Base-by-base conservation (phyloP, 306 rosid genomes). In the Erythrophleum fordii region DNA sequence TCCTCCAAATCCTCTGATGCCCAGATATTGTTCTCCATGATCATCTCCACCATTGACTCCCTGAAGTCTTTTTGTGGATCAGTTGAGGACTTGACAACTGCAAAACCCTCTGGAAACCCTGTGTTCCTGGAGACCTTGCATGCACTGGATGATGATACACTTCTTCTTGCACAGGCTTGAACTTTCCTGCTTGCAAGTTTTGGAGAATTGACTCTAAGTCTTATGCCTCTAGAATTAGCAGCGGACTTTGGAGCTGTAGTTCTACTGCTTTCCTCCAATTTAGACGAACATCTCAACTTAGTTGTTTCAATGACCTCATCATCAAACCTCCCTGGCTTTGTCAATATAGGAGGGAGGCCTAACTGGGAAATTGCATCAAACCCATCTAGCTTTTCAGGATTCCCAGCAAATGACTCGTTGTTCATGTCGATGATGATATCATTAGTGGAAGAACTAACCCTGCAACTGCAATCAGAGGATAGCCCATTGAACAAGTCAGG, bases 1-100 rank as follows among this genome's bases (percentile, higher is more conserved):
- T 91, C 90, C 84, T 93, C 97, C 86, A 93, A 90, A 86, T 91
- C 97, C 75, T 89, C 89, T 1, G 89, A 80, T 26, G 75, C 88
- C 70, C 82, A 39, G 72, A 93, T 88, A 34, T 90, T 87, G 62
- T 91, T 93, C 92, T 89, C 97, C 77, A 76, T 85, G 68, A 93
- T 91, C 97, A 93, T 93, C 88, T 93, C 97, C 83, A 82, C 81
- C 97, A 93, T 93, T 31, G 97, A 93, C 0, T 93, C 92, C 74
- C 81, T 84, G 86, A 93, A 93, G 80, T 93, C 97, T 60, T 83
- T 85, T 83, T 85, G 89, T 16, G 97, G 97, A 78, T 93, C 92
- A 72, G 87, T 42, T 2, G 97, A 91, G 49, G 93, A 84, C 82
- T 91, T 93, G 14, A 90, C 91, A 77, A 93, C 86, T 2, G 97